Evolutionary conservation across 306 rosid species (phyloP).

Genomic region (Argentina anserina): DNA sequence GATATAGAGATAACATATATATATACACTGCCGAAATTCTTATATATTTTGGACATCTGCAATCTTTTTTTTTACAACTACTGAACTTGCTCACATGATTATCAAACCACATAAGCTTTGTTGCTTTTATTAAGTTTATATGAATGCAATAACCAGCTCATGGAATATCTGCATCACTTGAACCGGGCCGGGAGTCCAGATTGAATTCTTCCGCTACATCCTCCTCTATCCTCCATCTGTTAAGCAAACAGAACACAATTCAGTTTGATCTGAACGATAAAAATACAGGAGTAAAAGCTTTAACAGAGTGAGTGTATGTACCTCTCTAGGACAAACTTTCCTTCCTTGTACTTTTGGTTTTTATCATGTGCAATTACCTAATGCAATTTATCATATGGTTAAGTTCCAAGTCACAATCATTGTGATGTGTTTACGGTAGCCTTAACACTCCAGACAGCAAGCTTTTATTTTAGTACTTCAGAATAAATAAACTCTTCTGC

Average conservation of each 20-base stretch:
- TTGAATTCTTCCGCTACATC: constrained; percentile 53
- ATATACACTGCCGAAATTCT: neutral
- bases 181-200: constrained; percentile 50
- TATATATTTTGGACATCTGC: neutral
- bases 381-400: constrained; percentile 18
- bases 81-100: neutral
- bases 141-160: constrained; percentile 34
- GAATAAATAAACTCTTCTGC: neutral
- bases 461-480: neutral
- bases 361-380: constrained; percentile 76
- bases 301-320: constrained; percentile 5
- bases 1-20: neutral
- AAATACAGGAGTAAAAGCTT: constrained; percentile 7
- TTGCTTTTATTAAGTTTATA: constrained; percentile 21
- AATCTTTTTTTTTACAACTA: neutral
- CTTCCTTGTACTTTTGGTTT: constrained; percentile 69
- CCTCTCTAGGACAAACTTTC: constrained; percentile 87
- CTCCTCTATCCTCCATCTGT: constrained; percentile 63
- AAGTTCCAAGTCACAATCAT: neutral
- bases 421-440: constrained; percentile 6
- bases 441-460: neutral
- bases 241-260: neutral
- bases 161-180: constrained; percentile 63
- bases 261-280: neutral
- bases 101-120: constrained; percentile 19